These are phyloP conservation scores for Eucommia ulmoides DNA, from an alignment of 257 asterid genomes.

Conservation along the genomic window DNA sequence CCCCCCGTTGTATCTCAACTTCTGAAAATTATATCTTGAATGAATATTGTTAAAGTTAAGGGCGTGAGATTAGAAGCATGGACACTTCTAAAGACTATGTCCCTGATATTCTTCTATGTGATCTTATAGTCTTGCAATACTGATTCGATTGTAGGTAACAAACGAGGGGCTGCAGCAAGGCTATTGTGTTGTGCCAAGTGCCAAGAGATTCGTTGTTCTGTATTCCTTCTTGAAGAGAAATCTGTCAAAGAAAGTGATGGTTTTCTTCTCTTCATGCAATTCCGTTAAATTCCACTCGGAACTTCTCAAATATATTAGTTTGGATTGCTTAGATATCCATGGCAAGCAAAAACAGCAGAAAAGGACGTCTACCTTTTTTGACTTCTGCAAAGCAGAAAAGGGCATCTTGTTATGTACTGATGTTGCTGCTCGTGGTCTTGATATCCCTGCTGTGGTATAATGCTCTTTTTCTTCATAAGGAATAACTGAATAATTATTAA, in stretches of 20 bases:
- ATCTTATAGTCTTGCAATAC: too few species aligned
- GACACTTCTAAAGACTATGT: too few species aligned
- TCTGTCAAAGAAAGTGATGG: slow-evolving; percentile 89
- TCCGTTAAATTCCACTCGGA: slow-evolving; percentile 87
- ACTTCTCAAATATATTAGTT: slow-evolving; percentile 60
- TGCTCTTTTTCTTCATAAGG: slow-evolving; percentile 6
- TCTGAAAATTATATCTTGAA: too few species aligned
- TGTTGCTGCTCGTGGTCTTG: slow-evolving; percentile 99
- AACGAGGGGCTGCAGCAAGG: slow-evolving; percentile 97
- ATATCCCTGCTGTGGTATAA: slow-evolving; percentile 93
- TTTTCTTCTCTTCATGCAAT: slow-evolving; percentile 87
- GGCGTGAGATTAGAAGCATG: too few species aligned
- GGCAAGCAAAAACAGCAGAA: slow-evolving; percentile 97
- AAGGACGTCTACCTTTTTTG: slow-evolving; percentile 69
- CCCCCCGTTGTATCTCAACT: too few species aligned
- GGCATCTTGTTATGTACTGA: slow-evolving; percentile 90
- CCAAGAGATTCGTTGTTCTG: slow-evolving; percentile 77
- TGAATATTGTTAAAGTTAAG: too few species aligned
- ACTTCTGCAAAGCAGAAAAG: slow-evolving; percentile 74
- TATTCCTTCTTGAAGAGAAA: slow-evolving; percentile 87
- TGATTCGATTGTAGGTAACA: slow-evolving; percentile 67
- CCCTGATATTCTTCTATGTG: too few species aligned
- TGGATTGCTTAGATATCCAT: slow-evolving; percentile 71
- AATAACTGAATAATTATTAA: too few species aligned
- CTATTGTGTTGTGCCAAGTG: slow-evolving; percentile 73